A percentile compares a stretch with the other conserved stretches of the same genome.
phyloP scores from a whole-genome alignment of 2,329 filamentous ascomycete genomes.

The Aspergillus pseudonomiae region DNA sequence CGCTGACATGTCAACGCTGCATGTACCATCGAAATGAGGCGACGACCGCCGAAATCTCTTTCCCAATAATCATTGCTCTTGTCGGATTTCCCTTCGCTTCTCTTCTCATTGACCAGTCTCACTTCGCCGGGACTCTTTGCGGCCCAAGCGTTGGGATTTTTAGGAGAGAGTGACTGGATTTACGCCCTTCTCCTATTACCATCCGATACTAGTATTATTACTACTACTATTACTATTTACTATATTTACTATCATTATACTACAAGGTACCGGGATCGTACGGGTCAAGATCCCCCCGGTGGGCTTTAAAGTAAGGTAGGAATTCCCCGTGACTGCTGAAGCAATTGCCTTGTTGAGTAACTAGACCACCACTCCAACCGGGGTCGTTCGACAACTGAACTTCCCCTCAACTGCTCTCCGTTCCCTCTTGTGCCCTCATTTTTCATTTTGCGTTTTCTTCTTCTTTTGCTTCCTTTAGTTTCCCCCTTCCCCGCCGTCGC shows the following conservation, averaged over 20 bases:
- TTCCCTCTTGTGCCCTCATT: background rate
- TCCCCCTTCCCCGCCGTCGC: background rate
- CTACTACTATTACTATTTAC: background rate
- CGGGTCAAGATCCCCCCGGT: background rate
- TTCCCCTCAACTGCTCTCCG: background rate
- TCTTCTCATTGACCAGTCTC: background rate
- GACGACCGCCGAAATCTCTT: background rate
- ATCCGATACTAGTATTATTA: background rate
- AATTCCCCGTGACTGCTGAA: slow-evolving; percentile 3
- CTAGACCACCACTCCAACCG: background rate
- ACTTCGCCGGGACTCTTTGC: slow-evolving; percentile 1
- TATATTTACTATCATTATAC: background rate
- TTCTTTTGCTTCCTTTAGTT: background rate
- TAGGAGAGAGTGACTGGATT: background rate
- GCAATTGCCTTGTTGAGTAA: background rate
- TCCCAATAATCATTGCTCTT: background rate
- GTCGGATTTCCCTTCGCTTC: background rate
- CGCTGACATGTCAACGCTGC: slow-evolving; percentile 5
- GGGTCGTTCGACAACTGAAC: background rate
- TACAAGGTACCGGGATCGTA: background rate
- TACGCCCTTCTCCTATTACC: background rate
- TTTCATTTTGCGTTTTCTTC: slow-evolving; percentile 1
- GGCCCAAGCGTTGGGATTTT: slow-evolving; percentile 2
- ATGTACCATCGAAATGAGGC: slow-evolving; percentile 1
- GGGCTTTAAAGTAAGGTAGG: background rate